phyloP scores from a whole-genome alignment of 176 grass and related monocot genomes.

The Echinochloa phyllopogon region DNA sequence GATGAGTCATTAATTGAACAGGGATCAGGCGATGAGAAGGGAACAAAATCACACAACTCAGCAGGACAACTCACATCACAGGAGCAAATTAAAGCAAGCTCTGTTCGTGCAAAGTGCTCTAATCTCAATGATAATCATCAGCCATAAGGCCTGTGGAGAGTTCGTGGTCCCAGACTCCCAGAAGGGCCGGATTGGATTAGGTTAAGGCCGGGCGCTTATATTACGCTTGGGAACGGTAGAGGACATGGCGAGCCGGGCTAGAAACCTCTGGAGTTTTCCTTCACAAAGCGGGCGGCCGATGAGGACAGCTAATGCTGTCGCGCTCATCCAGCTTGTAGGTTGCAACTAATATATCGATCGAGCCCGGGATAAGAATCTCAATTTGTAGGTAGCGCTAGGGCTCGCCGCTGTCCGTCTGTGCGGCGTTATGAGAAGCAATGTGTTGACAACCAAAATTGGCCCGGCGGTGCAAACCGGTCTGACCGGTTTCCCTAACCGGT shows the following conservation, averaged over 20 bases:
- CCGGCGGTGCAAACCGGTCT: too few species aligned
- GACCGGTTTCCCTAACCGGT: too few species aligned
- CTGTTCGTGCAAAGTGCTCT: background rate
- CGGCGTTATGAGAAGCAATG: background rate
- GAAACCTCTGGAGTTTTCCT: slow-evolving; percentile 32
- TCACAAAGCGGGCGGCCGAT: background rate
- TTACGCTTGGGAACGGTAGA: background rate
- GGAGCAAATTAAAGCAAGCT: background rate
- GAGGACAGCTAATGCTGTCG: slow-evolving; percentile 30
- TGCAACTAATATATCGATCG: slow-evolving; percentile 41
- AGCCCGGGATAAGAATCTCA: slow-evolving; percentile 25
- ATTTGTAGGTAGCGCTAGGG: slow-evolving; percentile 19
- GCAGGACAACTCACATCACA: background rate
- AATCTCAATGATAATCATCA: background rate
- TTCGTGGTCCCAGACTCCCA: background rate
- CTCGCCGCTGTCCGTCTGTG: slow-evolving; percentile 24
- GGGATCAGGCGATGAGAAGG: background rate
- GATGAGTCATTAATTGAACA: background rate
- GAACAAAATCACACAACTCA: slow-evolving; percentile 24
- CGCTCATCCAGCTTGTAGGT: slow-evolving; percentile 42
- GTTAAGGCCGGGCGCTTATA: background rate
- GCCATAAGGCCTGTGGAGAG: background rate
- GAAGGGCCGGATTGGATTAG: background rate
- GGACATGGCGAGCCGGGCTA: background rate
- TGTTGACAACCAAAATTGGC: too few species aligned